A percentile compares a stretch with the other conserved stretches of the same genome.
These are phyloP conservation scores for Aegilops tauschii DNA, from an alignment of 176 grass and related monocot species.

Conservation along the genomic window DNA sequence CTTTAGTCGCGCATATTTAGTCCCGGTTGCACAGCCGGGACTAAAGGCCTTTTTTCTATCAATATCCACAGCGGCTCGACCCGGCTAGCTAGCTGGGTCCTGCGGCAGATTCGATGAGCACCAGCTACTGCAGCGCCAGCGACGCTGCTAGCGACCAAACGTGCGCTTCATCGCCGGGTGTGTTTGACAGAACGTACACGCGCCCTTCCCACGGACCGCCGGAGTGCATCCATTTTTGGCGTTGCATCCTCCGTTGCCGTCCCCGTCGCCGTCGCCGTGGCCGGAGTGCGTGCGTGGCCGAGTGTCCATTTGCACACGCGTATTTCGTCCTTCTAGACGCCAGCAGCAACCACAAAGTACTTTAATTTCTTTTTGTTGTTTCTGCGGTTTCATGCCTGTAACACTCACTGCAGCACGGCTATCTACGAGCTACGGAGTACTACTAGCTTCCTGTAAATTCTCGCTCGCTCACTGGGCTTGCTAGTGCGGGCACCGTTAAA, in stretches of 20 bases:
- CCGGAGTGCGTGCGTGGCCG: too few species aligned
- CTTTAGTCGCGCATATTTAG: too few species aligned
- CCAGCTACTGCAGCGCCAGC: background rate
- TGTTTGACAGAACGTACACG: too few species aligned
- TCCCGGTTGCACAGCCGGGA: too few species aligned
- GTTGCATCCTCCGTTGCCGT: background rate
- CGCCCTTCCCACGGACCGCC: background rate
- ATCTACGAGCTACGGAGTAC: too few species aligned
- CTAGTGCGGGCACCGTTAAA: conserved; percentile 61
- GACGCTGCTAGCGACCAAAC: conserved; percentile 43
- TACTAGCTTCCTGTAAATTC: background rate
- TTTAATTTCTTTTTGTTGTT: background rate
- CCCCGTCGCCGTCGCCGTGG: background rate
- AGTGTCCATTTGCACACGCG: too few species aligned
- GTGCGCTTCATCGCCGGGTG: background rate
- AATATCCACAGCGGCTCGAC: background rate
- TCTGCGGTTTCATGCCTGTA: too few species aligned
- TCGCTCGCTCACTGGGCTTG: too few species aligned
- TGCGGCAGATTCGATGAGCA: background rate
- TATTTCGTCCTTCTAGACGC: background rate
- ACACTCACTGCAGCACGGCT: too few species aligned
- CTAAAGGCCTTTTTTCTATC: too few species aligned
- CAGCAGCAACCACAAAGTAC: background rate
- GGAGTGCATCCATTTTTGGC: too few species aligned
- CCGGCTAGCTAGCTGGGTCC: background rate